Evolutionary conservation across 306 rosid genomes (phyloP).

Genomic region (Fragaria iinumae): DNA sequence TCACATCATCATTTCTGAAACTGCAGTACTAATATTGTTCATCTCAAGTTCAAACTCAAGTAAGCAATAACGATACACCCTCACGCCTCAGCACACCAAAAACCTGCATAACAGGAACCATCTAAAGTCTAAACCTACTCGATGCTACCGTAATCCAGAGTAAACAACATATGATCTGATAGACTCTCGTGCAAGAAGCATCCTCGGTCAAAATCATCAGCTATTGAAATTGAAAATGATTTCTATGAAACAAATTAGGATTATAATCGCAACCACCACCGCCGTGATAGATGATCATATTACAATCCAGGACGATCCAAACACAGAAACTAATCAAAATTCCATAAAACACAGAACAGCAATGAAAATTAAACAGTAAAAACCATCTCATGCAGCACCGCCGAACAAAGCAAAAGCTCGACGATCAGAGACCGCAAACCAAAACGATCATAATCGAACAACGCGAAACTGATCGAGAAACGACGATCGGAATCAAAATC

Average conservation of each 20-base stretch:
- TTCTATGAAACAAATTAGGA: not conserved
- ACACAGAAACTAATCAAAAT: constrained; percentile 11
- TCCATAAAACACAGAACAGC: not conserved
- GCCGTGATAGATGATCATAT: not conserved
- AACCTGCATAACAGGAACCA: constrained; percentile 63
- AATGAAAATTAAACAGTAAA: not conserved
- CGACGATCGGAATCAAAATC: constrained; percentile 22
- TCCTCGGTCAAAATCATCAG: not conserved
- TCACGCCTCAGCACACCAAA: constrained; percentile 44
- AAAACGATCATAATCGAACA: constrained; percentile 24
- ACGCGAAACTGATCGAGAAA: constrained; percentile 18
- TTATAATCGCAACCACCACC: not conserved
- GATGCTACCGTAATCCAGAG: constrained; percentile 31
- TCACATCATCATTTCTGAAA: constrained; percentile 20
- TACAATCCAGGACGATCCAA: not conserved
- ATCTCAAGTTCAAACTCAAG: constrained; percentile 30
- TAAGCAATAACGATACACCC: constrained; percentile 33
- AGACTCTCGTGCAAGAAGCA: not conserved
- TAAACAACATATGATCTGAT: constrained; percentile 6
- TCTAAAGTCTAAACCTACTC: constrained; percentile 61
- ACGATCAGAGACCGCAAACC: constrained; percentile 15
- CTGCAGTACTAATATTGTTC: constrained; percentile 18
- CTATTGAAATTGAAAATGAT: not conserved
- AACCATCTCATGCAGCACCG: not conserved
- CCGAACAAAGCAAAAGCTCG: constrained; percentile 17